These are phyloP conservation scores for Rhizoclosmatium globosum DNA, from an alignment of 192 early-diverging fungal genomes.

Conservation along the genomic window DNA sequence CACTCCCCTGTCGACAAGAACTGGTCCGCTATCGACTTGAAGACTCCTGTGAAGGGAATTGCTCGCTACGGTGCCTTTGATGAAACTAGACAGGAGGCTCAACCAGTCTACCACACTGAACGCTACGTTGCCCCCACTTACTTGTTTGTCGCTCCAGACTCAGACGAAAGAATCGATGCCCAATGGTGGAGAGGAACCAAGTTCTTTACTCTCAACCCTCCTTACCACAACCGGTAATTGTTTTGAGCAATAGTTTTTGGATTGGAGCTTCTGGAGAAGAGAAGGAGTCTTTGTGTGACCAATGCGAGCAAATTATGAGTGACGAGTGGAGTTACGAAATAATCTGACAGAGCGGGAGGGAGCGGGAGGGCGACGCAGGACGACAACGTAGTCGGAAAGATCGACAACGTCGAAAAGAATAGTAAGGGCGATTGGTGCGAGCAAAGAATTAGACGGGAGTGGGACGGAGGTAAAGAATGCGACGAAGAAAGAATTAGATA, in stretches of 20 bases:
- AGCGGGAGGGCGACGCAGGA: too few relatives aligned
- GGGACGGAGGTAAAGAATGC: too few relatives aligned
- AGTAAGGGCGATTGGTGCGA: too few relatives aligned
- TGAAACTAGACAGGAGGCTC: constrained; percentile 69
- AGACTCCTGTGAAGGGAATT: constrained; percentile 57
- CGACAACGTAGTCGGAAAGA: not conserved
- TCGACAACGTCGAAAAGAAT: not conserved
- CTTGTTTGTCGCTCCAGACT: constrained; percentile 71
- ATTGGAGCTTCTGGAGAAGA: too few relatives aligned
- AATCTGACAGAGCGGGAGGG: too few relatives aligned
- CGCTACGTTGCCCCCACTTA: constrained; percentile 75
- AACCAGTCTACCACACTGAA: constrained; percentile 92
- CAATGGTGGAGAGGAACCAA: constrained; percentile 67
- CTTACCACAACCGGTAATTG: constrained; percentile 43
- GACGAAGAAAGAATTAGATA: too few relatives aligned
- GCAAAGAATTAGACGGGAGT: too few relatives aligned
- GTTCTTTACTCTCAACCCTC: constrained; percentile 56
- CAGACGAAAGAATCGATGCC: constrained; percentile 38
- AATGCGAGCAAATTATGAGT: too few relatives aligned
- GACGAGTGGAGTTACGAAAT: too few relatives aligned
- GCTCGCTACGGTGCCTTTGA: constrained; percentile 54
- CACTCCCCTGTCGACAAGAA: constrained; percentile 55
- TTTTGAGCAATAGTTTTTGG: not conserved
- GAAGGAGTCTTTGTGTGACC: too few relatives aligned
- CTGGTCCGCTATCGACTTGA: constrained; percentile 55